Evolutionary conservation across 2,329 filamentous ascomycete genomes (phyloP).

Genomic region (Chaetomiaceae sp.): DNA sequence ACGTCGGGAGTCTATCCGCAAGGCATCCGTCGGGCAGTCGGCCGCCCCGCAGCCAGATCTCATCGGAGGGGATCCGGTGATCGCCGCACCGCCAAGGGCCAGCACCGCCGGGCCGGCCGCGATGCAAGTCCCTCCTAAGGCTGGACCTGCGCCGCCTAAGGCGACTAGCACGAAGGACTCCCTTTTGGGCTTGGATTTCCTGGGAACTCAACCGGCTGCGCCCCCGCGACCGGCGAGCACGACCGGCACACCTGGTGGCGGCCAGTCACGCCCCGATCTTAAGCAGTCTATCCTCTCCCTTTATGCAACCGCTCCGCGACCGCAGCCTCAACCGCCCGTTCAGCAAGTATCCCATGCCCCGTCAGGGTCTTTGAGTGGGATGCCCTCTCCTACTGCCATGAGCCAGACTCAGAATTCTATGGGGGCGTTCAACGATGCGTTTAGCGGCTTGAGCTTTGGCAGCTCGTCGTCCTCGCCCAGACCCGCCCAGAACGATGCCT

Average conservation of each 20-base stretch:
- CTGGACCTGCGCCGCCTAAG: constrained; percentile 62
- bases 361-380: constrained; percentile 61
- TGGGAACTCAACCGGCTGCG: constrained; percentile 65
- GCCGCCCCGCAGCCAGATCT: constrained; percentile 61
- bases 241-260: constrained; percentile 56
- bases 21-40: constrained; percentile 50
- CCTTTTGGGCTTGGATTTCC: constrained; percentile 85
- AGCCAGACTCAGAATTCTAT: constrained; percentile 44
- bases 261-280: constrained; percentile 79
- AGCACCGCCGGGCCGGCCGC: constrained; percentile 66
- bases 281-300: constrained; percentile 97
- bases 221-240: constrained; percentile 82
- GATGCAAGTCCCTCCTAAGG: constrained; percentile 54
- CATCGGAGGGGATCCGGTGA: constrained; percentile 66
- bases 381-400: constrained; percentile 51
- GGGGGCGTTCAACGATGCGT: constrained; percentile 75
- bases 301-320: constrained; percentile 78
- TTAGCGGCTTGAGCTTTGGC: constrained; percentile 49
- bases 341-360: constrained; percentile 52
- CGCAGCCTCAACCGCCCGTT: constrained; percentile 49
- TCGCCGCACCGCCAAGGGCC: constrained; percentile 55
- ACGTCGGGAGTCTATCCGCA: constrained; percentile 54
- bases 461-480: constrained; percentile 42
- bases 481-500: constrained; percentile 34
- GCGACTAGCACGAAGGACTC: constrained; percentile 79